Conservation (phyloP, 192 early-diverging fungal species). For the Umbelopsis vinacea region DNA sequence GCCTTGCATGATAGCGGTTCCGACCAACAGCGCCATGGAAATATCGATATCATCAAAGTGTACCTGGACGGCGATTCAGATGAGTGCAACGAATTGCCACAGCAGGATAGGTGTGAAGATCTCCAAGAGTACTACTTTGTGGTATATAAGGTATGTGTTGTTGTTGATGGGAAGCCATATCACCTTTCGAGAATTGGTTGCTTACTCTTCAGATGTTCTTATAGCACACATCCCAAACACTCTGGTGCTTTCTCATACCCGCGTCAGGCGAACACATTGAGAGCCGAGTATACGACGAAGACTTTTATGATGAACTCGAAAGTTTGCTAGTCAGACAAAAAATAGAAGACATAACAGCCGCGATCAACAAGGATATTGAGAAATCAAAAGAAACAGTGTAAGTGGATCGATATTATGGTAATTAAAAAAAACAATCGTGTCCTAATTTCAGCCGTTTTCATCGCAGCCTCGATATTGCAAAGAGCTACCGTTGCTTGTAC, state of each 20-base stretch:
- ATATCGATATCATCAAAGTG: slow-evolving; percentile 34
- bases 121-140: slow-evolving; percentile 38
- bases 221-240: slow-evolving; percentile 33
- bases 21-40: slow-evolving; percentile 8
- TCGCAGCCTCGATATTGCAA: slow-evolving; percentile 28
- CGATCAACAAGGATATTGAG: slow-evolving; percentile 26
- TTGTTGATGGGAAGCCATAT: neutral
- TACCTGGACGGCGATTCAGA: slow-evolving; percentile 27
- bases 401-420: neutral
- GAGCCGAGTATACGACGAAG: slow-evolving; percentile 25
- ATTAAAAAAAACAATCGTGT: neutral
- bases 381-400: slow-evolving; percentile 34
- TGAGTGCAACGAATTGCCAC: neutral
- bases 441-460: neutral
- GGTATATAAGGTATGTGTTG: slow-evolving; percentile 35
- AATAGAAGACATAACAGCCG: slow-evolving; percentile 13
- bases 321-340: slow-evolving; percentile 24
- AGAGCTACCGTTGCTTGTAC: slow-evolving; percentile 41
- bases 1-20: slow-evolving; percentile 32
- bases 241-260: slow-evolving; percentile 40
- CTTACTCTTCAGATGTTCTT: neutral
- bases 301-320: slow-evolving; percentile 35
- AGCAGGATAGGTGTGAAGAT: neutral
- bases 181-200: neutral
- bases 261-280: slow-evolving; percentile 14